Evolutionary conservation across 768 basidiomycete species (phyloP), one percentile per base, ranked within the genome.

Genomic region (Floccularia luteovirens): DNA sequence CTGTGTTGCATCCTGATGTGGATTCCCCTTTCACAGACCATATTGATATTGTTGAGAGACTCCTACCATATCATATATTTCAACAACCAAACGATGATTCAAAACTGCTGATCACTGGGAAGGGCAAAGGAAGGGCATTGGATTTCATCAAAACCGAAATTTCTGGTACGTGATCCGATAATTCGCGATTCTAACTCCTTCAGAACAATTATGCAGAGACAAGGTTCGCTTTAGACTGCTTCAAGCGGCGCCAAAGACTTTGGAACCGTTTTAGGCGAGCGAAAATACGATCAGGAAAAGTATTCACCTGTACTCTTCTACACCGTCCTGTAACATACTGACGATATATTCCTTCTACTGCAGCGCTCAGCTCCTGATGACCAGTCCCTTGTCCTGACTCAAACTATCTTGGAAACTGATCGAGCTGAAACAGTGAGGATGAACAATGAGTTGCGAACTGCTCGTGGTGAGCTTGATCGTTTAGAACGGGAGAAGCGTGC

Each of bases 31-130:
- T 90, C 48, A 45, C 50, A 11, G 77, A 85, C 49, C 58, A 66
- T 6, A 52, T 60, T 4, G 88, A 90, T 52, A 80, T 68, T 2
- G 66, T 88, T 17, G 70, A 74, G n/a, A 72, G 86, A 36, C 66
- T 90, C 16, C 63, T 90, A 16, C 86, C 88, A 0, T 90, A 86
- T 50, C 88, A 90, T 51, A 59, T 90, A 36, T 87, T 81, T 47
- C 82, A 82, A 46, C 82, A 86, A 43, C 86, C 86, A 0, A 60
- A 59, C 42, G 79, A 82, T 32, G 88, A 90, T 47, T 48, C 86
- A 47, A 56, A 61, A 24, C 17, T 40, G 8, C 17, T 63, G 37
- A 45, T 50, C 21, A 53, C 66, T 23, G 47, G 55, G 36, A 85
- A 85, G 55, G 79, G 80, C 10, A 87, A 87, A 53, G 69, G 66